Percentiles rank a stretch among this genome's conserved stretches.
These are phyloP conservation scores for Paramecium primaurelia DNA, from an alignment of 73 alveolate genomes.

Conservation along the genomic window DNA sequence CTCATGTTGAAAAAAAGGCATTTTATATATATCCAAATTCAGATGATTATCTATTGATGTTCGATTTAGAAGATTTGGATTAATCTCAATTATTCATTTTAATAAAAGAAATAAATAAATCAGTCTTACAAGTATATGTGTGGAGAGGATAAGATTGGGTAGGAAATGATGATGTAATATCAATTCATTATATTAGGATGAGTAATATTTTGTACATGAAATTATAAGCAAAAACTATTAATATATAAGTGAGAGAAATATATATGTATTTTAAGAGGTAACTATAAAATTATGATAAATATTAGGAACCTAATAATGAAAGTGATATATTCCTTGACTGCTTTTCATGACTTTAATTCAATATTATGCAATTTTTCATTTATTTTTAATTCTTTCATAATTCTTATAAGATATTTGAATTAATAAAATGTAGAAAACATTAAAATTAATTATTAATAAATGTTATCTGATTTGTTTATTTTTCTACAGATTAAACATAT, in stretches of 20 bases:
- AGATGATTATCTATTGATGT: background rate
- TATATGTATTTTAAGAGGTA: background rate
- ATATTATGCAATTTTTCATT: background rate
- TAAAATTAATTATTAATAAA: no score
- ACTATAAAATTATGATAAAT: background rate
- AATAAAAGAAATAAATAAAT: background rate
- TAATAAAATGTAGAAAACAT: no score
- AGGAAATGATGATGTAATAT: slow-evolving; percentile 14
- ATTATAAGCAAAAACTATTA: background rate
- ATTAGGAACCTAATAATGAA: slow-evolving; percentile 21
- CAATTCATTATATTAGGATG: background rate
- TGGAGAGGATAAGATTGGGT: slow-evolving; percentile 18
- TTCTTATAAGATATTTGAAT: background rate
- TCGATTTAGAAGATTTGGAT: slow-evolving; percentile 28
- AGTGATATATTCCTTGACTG: slow-evolving; percentile 12
- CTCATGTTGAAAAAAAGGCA: background rate
- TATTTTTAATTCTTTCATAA: background rate
- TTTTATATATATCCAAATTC: background rate
- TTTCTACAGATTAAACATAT: no score
- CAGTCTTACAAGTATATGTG: background rate
- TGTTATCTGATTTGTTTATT: no score
- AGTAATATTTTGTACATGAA: background rate
- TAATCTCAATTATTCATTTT: background rate
- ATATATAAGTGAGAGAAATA: background rate
- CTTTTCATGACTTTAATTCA: background rate